phyloP scores from a whole-genome alignment of 495 filamentous ascomycete species.

The Neurospora sp. region DNA sequence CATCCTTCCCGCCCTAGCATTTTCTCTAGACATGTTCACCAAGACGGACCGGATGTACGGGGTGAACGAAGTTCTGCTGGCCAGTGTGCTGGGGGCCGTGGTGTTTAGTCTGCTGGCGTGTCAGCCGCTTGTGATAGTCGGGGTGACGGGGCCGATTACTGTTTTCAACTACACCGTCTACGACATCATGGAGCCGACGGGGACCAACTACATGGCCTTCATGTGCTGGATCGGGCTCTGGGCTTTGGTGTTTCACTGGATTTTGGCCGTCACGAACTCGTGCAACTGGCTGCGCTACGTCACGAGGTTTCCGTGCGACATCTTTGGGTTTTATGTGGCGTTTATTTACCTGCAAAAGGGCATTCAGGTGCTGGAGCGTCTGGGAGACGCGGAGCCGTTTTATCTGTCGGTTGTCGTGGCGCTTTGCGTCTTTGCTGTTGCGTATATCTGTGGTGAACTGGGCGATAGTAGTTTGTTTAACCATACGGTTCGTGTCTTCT shows the following conservation, averaged over 20 bases:
- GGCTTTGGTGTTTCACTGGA: conserved; percentile 72
- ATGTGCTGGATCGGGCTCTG: conserved; percentile 85
- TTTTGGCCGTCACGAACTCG: conserved; percentile 66
- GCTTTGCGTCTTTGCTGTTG: conserved; percentile 60
- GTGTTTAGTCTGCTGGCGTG: conserved; percentile 68
- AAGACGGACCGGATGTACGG: conserved; percentile 72
- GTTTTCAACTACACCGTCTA: conserved; percentile 86
- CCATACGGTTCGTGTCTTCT: conserved; percentile 60
- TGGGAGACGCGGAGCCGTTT: conserved; percentile 44
- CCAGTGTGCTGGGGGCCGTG: conserved; percentile 66
- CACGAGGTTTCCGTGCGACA: conserved; percentile 77
- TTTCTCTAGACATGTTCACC: conserved; percentile 76
- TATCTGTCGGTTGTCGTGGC: conserved; percentile 68
- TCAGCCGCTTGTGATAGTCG: conserved; percentile 79
- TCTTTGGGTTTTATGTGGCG: conserved; percentile 82
- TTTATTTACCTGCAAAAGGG: conserved; percentile 82
- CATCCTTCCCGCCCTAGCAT: conserved; percentile 72
- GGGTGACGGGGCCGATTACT: conserved; percentile 81
- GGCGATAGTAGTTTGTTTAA: conserved; percentile 61
- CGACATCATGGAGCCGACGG: conserved; percentile 63
- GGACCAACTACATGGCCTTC: conserved; percentile 64
- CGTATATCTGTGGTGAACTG: conserved; percentile 60
- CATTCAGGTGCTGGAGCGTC: conserved; percentile 62
- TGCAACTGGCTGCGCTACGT: conserved; percentile 75
- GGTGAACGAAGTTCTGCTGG: conserved; percentile 74